Percentiles rank a stretch among this genome's conserved stretches.
Conservation (phyloP, 768 basidiomycete species). For the Collybia mongolica region DNA sequence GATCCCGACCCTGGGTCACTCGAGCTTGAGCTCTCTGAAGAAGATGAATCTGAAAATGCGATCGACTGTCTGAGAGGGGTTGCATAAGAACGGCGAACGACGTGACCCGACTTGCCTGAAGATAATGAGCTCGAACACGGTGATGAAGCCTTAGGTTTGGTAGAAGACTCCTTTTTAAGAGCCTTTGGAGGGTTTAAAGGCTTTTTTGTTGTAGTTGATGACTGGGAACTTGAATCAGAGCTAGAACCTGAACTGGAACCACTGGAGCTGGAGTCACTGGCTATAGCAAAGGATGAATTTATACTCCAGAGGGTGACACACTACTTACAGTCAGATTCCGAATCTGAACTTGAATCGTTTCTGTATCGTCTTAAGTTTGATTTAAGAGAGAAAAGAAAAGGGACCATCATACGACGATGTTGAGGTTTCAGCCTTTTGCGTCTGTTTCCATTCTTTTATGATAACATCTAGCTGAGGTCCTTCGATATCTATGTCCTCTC, state of each 20-base stretch:
- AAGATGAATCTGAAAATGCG: slow-evolving; percentile 7
- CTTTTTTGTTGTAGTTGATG: slow-evolving; percentile 6
- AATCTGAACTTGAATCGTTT: slow-evolving; percentile 14
- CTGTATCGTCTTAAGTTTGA: slow-evolving; percentile 2
- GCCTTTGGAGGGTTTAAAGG: slow-evolving; percentile 6
- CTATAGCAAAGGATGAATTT: slow-evolving; percentile 1
- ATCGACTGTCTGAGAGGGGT: not conserved
- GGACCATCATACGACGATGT: slow-evolving; percentile 18
- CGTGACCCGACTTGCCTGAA: slow-evolving; percentile 7
- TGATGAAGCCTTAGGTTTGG: not conserved
- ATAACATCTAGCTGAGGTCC: slow-evolving; percentile 65
- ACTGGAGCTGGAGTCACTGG: slow-evolving; percentile 14
- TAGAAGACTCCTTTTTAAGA: slow-evolving; percentile 4
- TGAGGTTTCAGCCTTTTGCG: slow-evolving; percentile 20
- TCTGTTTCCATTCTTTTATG: slow-evolving; percentile 60
- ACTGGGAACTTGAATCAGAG: slow-evolving; percentile 22
- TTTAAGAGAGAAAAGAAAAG: slow-evolving; percentile 6
- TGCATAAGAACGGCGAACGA: not conserved
- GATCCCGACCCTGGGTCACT: slow-evolving; percentile 27
- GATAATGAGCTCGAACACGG: slow-evolving; percentile 3
- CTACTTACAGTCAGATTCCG: slow-evolving; percentile 23
- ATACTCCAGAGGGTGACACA: not conserved
- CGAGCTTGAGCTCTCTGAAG: slow-evolving; percentile 22
- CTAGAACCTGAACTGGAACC: slow-evolving; percentile 33
- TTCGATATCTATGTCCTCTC: slow-evolving; percentile 46